Conservation (phyloP, 2,329 filamentous ascomycete species). For the Colletotrichum filicis region DNA sequence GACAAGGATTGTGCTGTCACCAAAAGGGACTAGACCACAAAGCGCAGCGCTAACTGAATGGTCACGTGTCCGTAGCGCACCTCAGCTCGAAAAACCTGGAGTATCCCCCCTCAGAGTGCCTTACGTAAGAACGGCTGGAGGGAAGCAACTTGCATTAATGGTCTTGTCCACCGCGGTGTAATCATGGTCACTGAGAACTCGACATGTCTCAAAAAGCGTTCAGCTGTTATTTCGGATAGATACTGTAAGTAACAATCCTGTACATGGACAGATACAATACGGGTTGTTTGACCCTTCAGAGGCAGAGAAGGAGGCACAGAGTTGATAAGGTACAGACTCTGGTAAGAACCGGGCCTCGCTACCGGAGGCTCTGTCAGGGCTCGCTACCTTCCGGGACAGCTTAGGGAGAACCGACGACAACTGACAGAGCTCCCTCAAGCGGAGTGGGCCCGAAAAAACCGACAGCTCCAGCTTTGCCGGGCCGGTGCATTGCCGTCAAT, state of each 20-base stretch:
- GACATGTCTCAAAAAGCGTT: too few relatives aligned
- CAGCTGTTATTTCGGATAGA: too few relatives aligned
- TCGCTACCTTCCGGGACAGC: not conserved
- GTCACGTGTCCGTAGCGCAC: not conserved
- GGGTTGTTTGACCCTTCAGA: too few relatives aligned
- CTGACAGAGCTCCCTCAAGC: conserved; percentile 12
- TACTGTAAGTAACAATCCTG: too few relatives aligned
- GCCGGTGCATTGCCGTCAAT: conserved; percentile 35
- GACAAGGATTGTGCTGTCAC: not conserved
- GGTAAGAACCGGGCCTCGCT: not conserved
- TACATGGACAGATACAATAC: too few relatives aligned
- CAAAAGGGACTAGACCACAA: not conserved
- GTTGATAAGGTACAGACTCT: too few relatives aligned
- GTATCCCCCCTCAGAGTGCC: not conserved
- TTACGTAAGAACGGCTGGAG: not conserved
- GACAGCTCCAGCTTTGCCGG: conserved; percentile 30
- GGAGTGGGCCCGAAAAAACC: conserved; percentile 26
- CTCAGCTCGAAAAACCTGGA: not conserved
- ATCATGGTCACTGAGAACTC: too few relatives aligned
- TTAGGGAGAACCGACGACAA: not conserved
- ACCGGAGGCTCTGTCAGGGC: not conserved
- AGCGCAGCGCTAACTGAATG: not conserved
- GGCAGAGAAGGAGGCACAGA: too few relatives aligned
- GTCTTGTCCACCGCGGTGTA: too few relatives aligned
- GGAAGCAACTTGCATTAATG: too few relatives aligned